Evolutionary conservation across 306 rosid species (phyloP), one percentile per base, ranked within the genome.

Genomic region (Lithocarpus polystachyus): DNA sequence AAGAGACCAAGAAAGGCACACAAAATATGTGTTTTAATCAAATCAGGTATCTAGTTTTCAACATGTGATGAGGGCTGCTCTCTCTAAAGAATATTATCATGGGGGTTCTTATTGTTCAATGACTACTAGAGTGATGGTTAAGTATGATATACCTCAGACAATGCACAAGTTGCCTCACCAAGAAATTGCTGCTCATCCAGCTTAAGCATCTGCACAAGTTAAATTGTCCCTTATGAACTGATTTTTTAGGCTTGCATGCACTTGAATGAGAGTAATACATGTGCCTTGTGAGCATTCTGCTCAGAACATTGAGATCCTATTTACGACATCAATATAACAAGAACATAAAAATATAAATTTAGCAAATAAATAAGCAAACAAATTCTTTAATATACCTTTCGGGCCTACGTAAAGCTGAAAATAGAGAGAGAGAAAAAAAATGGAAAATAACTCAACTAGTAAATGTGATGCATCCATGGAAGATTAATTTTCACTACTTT

Each of bases 151-250:
- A 96, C 99, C 99, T 96, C 83, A 82, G 98, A 91, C 84, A 96
- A 77, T 60, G 82, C 84, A 87, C 98, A 93, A 72, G 91, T 87
- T 61, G 96, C 99, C 84, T 93, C 98, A 61, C 99, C 99, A 72
- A 96, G 98, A 90, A 87, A 89, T 81, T 93, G 92, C 73, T 96
- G 99, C 88, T 96, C 99, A 61, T 93, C 99, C 68, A 96, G 92
- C 91, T 81, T 93, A 83, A 96, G 93, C 88, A 86, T 91, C 99
- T 96, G 93, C 93, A 82, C 68, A 78, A 81, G 77, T 80, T 78
- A 84, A 59, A 57, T 15, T 74, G 45, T 59, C 71, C 72, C 71
- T 52, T 22, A 60, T 77, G 70, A 71, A 60, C 33, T 18, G 56
- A 57, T 51, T 51, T 17, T 35, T 51, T 75, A 54, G 51, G 67